Evolutionary conservation across 345 rosid species (phyloP).

Genomic region (Raphanus sativus): DNA sequence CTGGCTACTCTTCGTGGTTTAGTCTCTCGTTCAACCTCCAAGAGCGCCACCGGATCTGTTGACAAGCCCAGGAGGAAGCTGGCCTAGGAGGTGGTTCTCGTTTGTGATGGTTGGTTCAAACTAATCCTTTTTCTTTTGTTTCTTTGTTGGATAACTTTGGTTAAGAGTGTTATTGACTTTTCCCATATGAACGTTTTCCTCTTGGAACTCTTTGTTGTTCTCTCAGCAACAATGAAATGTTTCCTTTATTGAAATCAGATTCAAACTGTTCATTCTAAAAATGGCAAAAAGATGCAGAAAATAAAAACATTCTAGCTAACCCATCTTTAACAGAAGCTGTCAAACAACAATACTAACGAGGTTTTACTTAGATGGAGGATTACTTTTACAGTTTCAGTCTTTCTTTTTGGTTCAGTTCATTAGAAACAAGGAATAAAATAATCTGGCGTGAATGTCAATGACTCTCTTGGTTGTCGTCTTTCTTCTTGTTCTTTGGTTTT

Average conservation of each 20-base stretch:
- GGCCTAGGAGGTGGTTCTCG: slow-evolving; percentile 34
- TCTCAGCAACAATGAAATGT: background rate
- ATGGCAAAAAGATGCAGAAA: no score
- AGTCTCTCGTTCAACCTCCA: slow-evolving; percentile 26
- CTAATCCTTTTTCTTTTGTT: background rate
- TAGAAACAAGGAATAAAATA: no score
- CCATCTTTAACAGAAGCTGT: no score
- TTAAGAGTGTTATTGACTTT: background rate
- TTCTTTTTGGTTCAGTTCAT: no score
- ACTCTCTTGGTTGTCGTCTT: no score
- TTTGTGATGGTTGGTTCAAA: background rate
- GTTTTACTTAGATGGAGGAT: no score
- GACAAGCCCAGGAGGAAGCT: slow-evolving; percentile 62
- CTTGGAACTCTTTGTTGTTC: background rate
- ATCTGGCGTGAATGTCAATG: no score
- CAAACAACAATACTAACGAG: no score
- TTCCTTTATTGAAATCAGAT: background rate
- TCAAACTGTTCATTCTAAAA: background rate
- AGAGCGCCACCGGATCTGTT: slow-evolving; percentile 20
- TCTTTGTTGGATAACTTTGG: background rate
- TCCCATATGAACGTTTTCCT: background rate
- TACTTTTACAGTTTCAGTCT: no score
- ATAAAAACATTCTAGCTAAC: no score
- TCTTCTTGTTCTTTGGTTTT: no score
- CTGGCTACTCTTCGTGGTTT: slow-evolving; percentile 68